Conservation (phyloP, 371 early-diverging fungal species). For the Lichtheimia ornata region DNA sequence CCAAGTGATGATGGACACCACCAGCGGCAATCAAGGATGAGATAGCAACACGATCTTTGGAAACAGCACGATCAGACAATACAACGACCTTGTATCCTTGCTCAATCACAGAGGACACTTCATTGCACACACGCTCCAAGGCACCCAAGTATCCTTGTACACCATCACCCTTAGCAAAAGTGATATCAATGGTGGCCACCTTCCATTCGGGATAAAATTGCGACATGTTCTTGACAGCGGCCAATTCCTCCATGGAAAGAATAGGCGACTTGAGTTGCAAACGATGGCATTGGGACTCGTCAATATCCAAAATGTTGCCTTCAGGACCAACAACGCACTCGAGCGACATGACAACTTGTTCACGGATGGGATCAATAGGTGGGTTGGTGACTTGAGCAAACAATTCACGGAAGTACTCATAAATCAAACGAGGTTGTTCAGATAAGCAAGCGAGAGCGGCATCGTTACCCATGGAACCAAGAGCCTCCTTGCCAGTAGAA, state of each 20-base stretch:
- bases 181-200: constrained; percentile 85
- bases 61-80: constrained; percentile 78
- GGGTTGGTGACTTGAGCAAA: constrained; percentile 98
- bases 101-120: constrained; percentile 79
- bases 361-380: constrained; percentile 98
- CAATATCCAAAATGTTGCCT: constrained; percentile 89
- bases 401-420: constrained; percentile 95
- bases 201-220: constrained; percentile 72
- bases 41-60: constrained; percentile 77
- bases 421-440: constrained; percentile 83
- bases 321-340: constrained; percentile 94
- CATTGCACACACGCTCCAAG: constrained; percentile 83
- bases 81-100: constrained; percentile 80
- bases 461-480: constrained; percentile 98
- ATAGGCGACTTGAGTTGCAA: constrained; percentile 87
- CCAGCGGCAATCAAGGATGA: constrained; percentile 89
- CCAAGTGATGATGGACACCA: constrained; percentile 93
- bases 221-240: constrained; percentile 73
- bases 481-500: constrained; percentile 88
- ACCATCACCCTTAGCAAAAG: constrained; percentile 78
- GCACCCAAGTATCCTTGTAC: constrained; percentile 75
- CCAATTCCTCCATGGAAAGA: constrained; percentile 79
- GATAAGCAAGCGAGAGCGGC: constrained; percentile 92
- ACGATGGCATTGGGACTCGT: constrained; percentile 78
- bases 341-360: constrained; percentile 95